A percentile compares a stretch with the other conserved stretches of the same genome.
Evolutionary conservation across 495 filamentous ascomycete genomes (phyloP).

Genomic region (Tricharina praecox): DNA sequence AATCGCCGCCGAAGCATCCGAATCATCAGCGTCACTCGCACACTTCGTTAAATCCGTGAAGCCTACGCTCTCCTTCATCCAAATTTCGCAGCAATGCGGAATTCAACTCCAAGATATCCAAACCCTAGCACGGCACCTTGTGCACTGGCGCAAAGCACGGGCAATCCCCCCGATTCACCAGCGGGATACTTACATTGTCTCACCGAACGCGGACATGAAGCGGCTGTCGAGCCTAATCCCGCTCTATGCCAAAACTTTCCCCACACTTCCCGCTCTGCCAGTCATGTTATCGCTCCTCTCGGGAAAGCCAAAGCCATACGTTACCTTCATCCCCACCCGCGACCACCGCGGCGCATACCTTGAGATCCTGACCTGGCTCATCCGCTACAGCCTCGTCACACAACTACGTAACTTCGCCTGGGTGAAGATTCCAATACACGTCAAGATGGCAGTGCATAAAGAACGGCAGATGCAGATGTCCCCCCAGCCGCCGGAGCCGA

Average conservation of each 20-base stretch:
- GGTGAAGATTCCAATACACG: constrained; percentile 39
- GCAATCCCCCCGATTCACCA: constrained; percentile 82
- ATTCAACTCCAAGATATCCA: constrained; percentile 66
- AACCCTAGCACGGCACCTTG: constrained; percentile 71
- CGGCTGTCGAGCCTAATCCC: constrained; percentile 47
- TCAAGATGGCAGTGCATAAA: constrained; percentile 35
- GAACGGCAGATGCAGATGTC: constrained; percentile 23
- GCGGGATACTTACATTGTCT: constrained; percentile 82
- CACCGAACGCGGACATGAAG: constrained; percentile 70
- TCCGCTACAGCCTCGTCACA: constrained; percentile 81
- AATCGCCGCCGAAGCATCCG: constrained; percentile 57
- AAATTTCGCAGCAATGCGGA: constrained; percentile 54
- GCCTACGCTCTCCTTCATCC: constrained; percentile 69
- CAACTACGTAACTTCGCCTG: constrained; percentile 80
- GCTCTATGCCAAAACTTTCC: constrained; percentile 60
- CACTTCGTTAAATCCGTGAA: constrained; percentile 72
- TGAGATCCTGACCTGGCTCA: constrained; percentile 76
- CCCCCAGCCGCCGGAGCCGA: constrained; percentile 28
- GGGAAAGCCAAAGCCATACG: constrained; percentile 59
- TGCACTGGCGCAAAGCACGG: constrained; percentile 85
- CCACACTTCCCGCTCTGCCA: constrained; percentile 60
- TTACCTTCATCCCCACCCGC: constrained; percentile 65
- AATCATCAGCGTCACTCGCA: constrained; percentile 51
- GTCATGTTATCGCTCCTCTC: constrained; percentile 70
- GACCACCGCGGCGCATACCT: constrained; percentile 78